Percentiles rank a stretch among this genome's conserved stretches.
Evolutionary conservation across 495 filamentous ascomycete genomes (phyloP).

Genomic region (Neurospora cerealis): DNA sequence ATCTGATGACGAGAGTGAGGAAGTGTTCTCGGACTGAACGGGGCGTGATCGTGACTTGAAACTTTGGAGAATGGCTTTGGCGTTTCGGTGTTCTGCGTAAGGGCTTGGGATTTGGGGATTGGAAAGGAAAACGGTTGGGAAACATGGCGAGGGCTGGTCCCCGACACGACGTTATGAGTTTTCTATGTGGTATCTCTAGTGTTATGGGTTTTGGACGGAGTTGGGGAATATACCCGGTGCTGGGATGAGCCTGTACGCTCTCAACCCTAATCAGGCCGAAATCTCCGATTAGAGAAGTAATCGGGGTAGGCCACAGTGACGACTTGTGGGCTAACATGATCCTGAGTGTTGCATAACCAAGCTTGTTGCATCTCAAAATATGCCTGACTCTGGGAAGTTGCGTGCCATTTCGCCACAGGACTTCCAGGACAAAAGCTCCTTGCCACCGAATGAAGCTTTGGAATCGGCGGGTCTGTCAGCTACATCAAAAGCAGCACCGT

Average conservation of each 20-base stretch:
- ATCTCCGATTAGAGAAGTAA: not conserved
- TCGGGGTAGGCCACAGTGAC: not conserved
- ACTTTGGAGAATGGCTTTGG: not conserved
- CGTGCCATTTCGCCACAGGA: not conserved
- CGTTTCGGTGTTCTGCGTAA: not conserved
- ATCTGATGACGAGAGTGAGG: not conserved
- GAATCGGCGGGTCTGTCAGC: not conserved
- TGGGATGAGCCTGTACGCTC: not conserved
- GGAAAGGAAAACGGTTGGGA: not conserved
- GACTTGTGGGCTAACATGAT: not conserved
- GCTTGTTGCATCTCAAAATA: not conserved
- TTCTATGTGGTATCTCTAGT: not conserved
- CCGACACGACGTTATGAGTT: not conserved
- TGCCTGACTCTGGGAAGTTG: not conserved
- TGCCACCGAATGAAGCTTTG: fast-evolving
- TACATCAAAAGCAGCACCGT: not conserved
- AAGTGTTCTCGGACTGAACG: not conserved
- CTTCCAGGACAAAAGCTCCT: not conserved
- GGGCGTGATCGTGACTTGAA: not conserved
- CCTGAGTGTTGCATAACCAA: not conserved
- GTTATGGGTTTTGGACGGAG: not conserved
- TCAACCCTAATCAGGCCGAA: not conserved
- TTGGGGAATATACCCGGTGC: not conserved
- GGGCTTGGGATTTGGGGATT: not conserved
- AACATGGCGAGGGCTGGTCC: not conserved